Conservation (phyloP, 2,329 filamentous ascomycete genomes). For the Eurotiales sp. region DNA sequence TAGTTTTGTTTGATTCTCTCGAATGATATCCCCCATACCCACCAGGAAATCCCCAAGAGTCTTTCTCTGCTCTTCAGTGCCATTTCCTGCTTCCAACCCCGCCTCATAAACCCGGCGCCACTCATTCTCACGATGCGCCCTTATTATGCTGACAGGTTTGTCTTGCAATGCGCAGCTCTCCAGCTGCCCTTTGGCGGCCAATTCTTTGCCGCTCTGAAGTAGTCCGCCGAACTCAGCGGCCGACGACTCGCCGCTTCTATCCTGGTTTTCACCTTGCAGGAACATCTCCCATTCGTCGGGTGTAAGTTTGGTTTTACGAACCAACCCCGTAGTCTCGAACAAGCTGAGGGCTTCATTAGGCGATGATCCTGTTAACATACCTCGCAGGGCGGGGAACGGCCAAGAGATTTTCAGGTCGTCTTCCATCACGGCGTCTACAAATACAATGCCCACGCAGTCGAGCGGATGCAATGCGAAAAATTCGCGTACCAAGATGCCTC, state of each 20-base stretch:
- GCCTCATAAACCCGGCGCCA: constrained; percentile 29
- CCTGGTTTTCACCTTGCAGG: neutral
- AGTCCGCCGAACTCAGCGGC: neutral
- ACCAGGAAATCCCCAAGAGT: constrained; percentile 27
- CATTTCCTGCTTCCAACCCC: constrained; percentile 30
- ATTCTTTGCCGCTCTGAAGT: constrained; percentile 21
- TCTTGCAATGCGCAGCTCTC: constrained; percentile 23
- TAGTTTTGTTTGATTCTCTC: constrained; percentile 28
- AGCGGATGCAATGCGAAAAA: neutral
- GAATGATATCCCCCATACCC: constrained; percentile 25
- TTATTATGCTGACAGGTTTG: constrained; percentile 33
- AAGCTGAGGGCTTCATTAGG: too few species aligned
- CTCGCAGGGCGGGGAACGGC: neutral
- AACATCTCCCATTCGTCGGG: neutral
- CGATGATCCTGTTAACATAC: neutral
- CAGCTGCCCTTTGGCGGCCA: constrained; percentile 30
- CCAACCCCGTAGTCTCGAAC: neutral
- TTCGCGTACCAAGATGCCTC: constrained; percentile 2
- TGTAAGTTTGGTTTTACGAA: neutral
- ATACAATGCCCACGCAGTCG: neutral
- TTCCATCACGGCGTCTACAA: constrained; percentile 1
- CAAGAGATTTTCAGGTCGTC: neutral
- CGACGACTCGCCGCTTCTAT: neutral
- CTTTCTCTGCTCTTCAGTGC: constrained; percentile 25
- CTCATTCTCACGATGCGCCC: constrained; percentile 29